Base-by-base conservation (phyloP, 345 rosid genomes). In the Citrus unshiu region DNA sequence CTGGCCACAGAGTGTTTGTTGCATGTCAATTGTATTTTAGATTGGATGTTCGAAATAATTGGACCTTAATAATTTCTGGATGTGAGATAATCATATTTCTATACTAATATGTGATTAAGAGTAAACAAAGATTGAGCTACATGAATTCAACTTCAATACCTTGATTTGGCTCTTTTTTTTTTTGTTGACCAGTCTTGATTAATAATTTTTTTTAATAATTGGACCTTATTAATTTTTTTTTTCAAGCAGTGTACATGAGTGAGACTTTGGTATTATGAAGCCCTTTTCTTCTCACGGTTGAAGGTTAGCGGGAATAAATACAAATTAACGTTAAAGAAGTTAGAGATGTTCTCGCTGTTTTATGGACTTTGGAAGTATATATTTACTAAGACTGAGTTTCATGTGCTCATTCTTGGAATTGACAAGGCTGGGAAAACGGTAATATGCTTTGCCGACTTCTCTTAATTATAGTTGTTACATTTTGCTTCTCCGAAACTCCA, bases 341-440 rank as follows among this genome's bases (percentile, higher is more conserved):
- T 74, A 85, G 97, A 79, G 72, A 97, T 97, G 99, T 97, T 97
- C 90, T 97, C 99, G 10, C 87, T 97, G 70, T 93, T 97, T 84
- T 91, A 93, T 87, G 99, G 99, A 77, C 86, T 97, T 24, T 97
- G 93, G 94, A 90, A 85, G 85, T 86, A 94, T 83, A 43, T 97
- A 65, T 93, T 94, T 71, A 97, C 92, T 75, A 93, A 92, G 91
- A 91, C 95, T 18, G 97, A 94, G 85, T 93, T 93, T 79, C 96
- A 88, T 84, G 95, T 97, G 13, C 98, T 97, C 82, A 92, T 97
- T 86, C 98, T 97, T 76, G 99, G 99, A 77, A 93, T 94, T 30
- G 98, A 93, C 85, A 94, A 94, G 89, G 91, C 98, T 62, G 99
- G 99, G 57, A 97, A 94, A 80, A 94, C 98, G 58, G 99, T 97